phyloP scores from a whole-genome alignment of 441 rosid species.

The Manihot esculenta region DNA sequence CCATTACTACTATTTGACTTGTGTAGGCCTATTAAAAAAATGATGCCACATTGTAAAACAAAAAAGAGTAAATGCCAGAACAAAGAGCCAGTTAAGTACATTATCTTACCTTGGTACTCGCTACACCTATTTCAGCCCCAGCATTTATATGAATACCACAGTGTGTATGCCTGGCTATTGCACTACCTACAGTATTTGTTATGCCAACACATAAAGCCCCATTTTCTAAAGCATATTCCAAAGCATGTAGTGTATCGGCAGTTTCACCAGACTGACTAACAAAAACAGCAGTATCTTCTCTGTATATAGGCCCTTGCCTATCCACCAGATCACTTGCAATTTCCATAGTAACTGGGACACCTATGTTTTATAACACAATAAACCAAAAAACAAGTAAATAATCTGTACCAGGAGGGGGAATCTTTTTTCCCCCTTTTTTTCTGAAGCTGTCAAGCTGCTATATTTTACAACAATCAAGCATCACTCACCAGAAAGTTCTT shows the following conservation, averaged over 20 bases:
- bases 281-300: conserved; percentile 97
- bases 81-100: not conserved
- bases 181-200: conserved; percentile 95
- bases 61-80: conserved; percentile 1
- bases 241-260: conserved; percentile 86
- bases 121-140: conserved; percentile 95
- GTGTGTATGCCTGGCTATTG: conserved; percentile 85
- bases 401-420: conserved; percentile 2
- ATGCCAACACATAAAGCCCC: conserved; percentile 98
- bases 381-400: conserved; percentile 11
- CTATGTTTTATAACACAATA: conserved; percentile 30
- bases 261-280: conserved; percentile 99
- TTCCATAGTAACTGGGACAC: conserved; percentile 95
- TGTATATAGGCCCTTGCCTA: conserved; percentile 89
- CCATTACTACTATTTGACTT: conserved; percentile 97
- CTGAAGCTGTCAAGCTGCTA: not conserved
- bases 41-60: conserved; percentile 11
- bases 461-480: conserved; percentile 8
- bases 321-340: conserved; percentile 97
- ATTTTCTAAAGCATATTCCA: conserved; percentile 81
- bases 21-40: conserved; percentile 72
- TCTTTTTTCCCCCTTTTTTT: too few species aligned
- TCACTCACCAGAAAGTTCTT: conserved; percentile 87
- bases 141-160: conserved; percentile 97
- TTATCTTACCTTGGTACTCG: conserved; percentile 77